Conservation (phyloP, 2,329 filamentous ascomycete species). For the Diaporthe vaccinii region DNA sequence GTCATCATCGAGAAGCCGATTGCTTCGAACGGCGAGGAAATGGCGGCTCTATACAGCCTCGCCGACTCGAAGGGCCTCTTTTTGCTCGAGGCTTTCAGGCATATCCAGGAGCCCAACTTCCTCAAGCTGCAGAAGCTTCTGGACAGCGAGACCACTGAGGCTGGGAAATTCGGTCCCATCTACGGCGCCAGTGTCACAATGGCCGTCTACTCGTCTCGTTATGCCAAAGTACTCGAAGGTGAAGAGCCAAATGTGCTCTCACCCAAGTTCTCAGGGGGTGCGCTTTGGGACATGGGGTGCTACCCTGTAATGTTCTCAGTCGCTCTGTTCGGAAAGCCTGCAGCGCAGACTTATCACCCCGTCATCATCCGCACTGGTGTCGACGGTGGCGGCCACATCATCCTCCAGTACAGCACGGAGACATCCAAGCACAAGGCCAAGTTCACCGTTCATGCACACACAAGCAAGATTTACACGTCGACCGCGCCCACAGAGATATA, state of each 20-base stretch:
- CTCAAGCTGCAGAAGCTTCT: slow-evolving; percentile 36
- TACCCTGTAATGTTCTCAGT: slow-evolving; percentile 38
- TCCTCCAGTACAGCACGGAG: slow-evolving; percentile 32
- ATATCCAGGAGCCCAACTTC: slow-evolving; percentile 41
- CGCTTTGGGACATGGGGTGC: slow-evolving; percentile 41
- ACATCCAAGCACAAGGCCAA: slow-evolving; percentile 38
- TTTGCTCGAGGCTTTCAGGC: slow-evolving; percentile 41
- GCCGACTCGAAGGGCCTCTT: slow-evolving; percentile 39
- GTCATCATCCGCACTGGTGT: slow-evolving; percentile 39
- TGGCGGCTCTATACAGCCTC: slow-evolving; percentile 62
- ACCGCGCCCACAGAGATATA: slow-evolving; percentile 40
- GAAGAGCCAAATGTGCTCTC: slow-evolving; percentile 42
- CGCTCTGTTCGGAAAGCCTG: slow-evolving; percentile 38
- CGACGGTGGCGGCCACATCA: slow-evolving; percentile 38
- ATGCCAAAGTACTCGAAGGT: slow-evolving; percentile 38
- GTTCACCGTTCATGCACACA: slow-evolving; percentile 41
- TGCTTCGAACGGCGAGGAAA: slow-evolving; percentile 61
- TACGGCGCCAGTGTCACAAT: slow-evolving; percentile 38
- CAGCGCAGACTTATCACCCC: slow-evolving; percentile 36
- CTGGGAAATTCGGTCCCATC: slow-evolving; percentile 37
- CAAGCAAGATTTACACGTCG: slow-evolving; percentile 42
- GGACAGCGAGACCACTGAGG: slow-evolving; percentile 28
- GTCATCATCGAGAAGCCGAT: slow-evolving; percentile 69
- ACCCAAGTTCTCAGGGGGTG: slow-evolving; percentile 36
- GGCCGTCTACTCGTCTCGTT: slow-evolving; percentile 37